Evolutionary conservation across 257 asterid genomes (phyloP), one percentile per base, ranked within the genome.

Genomic region (Ilex aquifolium): DNA sequence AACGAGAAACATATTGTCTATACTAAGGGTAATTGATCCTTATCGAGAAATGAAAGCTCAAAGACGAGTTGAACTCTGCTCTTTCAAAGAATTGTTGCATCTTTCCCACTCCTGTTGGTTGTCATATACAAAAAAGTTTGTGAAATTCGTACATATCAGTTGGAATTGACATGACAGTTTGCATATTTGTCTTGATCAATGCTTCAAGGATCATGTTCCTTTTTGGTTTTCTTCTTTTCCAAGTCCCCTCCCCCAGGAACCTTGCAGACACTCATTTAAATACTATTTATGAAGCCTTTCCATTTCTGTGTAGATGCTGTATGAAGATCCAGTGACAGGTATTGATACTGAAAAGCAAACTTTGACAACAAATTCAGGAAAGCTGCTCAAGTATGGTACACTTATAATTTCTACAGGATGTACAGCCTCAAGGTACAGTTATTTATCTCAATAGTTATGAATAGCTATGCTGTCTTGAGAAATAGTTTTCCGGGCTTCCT

Each of bases 341-440:
- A 17, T 79, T 53, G 76, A 80, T 64, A 60, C 65, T 27, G 82
- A 70, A 62, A 76, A 80, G 80, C 78, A 76, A 68, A 80, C 78
- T 21, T 63, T 79, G 67, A 68, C 68, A 56, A 80, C 82, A 65
- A 70, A 63, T 65, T 76, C 85, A 1, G 82, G 85, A 73, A 76
- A 80, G 60, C 61, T 76, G 68, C 76, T 80, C 68, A 76, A 73
- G 63, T 76, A 76, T 74, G 85, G 85, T 15, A 70, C 85, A 66
- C 85, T 76, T 55, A 80, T 80, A 31, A 60, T 76, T 64, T 80
- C 82, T 60, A 80, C 85, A 5, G 82, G 85, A 40, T 77, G 82
- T 44, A 61, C 82, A 13, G 76, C 85, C 30, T 65, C 80, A 62
- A 80, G 82, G 82, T 76, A 32, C 50, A 7, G 31, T 8, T 14